phyloP scores from a whole-genome alignment of 768 basidiomycete genomes.

The Kwoniella sp. region DNA sequence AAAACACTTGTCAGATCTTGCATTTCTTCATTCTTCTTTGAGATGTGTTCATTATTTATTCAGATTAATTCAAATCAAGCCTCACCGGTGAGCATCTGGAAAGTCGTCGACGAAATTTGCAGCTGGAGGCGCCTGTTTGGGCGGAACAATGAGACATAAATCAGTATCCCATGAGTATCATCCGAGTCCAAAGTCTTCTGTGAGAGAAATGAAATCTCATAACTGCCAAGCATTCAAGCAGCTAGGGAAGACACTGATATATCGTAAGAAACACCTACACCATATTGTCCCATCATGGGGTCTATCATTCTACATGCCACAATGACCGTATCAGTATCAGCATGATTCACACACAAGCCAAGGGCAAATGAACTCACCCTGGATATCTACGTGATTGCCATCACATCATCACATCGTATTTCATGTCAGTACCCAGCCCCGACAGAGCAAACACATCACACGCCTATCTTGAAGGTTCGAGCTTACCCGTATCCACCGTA shows the following conservation, averaged over 20 bases:
- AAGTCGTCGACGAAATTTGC: conserved; percentile 43
- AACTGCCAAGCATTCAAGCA: neutral
- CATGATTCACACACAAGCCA: neutral
- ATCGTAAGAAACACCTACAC: conserved; percentile 20
- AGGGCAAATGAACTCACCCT: conserved; percentile 15
- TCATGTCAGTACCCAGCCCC: neutral
- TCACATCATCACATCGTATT: neutral
- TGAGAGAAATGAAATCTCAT: too few relatives aligned
- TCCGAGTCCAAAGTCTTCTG: too few relatives aligned
- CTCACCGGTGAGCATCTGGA: conserved; percentile 49
- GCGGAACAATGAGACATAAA: neutral
- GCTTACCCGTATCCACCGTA: conserved; percentile 28
- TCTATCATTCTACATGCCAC: conserved; percentile 27
- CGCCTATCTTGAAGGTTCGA: neutral
- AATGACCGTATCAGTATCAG: neutral
- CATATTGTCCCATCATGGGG: conserved; percentile 32
- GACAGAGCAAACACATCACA: neutral
- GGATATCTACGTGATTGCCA: conserved; percentile 15
- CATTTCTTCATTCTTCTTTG: conserved; percentile 1
- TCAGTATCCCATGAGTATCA: too few relatives aligned
- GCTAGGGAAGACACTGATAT: neutral
- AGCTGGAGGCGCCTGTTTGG: conserved; percentile 43
- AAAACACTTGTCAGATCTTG: conserved; percentile 2
- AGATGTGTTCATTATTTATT: too few relatives aligned
- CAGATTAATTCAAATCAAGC: neutral